These are phyloP conservation scores for Tolypocladium capitatum DNA, from an alignment of 2,329 filamentous ascomycete species.

Conservation along the genomic window DNA sequence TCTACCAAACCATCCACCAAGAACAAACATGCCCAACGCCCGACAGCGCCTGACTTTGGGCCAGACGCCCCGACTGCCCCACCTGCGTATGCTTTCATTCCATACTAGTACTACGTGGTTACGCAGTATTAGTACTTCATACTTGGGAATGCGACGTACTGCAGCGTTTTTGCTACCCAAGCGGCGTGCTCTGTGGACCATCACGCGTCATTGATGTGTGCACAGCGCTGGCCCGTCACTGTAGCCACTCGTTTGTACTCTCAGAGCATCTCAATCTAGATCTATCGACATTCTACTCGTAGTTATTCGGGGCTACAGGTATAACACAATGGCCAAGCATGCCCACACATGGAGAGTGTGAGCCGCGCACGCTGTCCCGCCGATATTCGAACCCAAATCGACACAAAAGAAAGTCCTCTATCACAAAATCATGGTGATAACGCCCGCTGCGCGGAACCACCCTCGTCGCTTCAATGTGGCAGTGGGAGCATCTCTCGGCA, in stretches of 20 bases:
- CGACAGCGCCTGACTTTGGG: neutral
- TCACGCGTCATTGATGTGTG: neutral
- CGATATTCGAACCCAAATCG: neutral
- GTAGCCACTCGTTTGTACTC: neutral
- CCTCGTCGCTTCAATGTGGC: neutral
- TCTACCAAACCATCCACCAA: neutral
- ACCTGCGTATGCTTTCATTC: no score
- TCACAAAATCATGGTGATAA: neutral
- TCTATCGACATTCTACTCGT: neutral
- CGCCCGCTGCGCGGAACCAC: neutral
- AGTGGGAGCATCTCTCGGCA: neutral
- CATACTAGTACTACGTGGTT: neutral
- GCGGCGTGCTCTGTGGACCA: neutral
- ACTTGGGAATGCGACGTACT: no score
- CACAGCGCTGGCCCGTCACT: neutral
- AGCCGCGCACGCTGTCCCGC: neutral
- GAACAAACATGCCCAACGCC: neutral
- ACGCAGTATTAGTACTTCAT: no score
- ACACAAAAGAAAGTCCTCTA: neutral
- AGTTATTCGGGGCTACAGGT: neutral
- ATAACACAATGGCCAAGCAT: neutral
- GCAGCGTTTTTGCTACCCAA: neutral
- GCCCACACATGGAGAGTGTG: neutral
- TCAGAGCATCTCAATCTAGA: neutral
- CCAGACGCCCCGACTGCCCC: neutral